A percentile compares a stretch with the other conserved stretches of the same genome.
phyloP scores from a whole-genome alignment of 352 stramenopile species.

The Phytophthora idaei region DNA sequence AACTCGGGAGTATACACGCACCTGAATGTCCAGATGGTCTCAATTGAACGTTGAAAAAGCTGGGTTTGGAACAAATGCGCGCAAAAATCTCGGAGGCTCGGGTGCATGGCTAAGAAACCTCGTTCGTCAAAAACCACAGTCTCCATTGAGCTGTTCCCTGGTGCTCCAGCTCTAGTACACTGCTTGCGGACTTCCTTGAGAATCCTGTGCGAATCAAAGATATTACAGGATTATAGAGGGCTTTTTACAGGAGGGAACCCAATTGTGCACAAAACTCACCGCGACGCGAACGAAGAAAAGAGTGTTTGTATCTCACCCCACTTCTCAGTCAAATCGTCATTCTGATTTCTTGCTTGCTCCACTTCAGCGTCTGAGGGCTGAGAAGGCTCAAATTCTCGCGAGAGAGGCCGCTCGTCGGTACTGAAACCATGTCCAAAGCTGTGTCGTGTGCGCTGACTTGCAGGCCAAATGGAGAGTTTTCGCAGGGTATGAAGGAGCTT shows the following conservation, averaged over 20 bases:
- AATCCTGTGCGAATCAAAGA: slow-evolving; percentile 35
- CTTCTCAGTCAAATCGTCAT: slow-evolving; percentile 65
- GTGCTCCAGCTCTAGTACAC: slow-evolving; percentile 34
- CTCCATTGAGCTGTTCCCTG: slow-evolving; percentile 6
- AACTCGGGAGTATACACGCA: background rate
- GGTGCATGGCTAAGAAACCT: slow-evolving; percentile 59
- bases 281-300: slow-evolving; percentile 57
- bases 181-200: slow-evolving; percentile 71
- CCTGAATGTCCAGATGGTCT: slow-evolving; percentile 36
- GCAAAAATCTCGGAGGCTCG: slow-evolving; percentile 66
- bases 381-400: slow-evolving; percentile 17
- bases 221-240: too few species aligned
- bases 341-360: slow-evolving; percentile 22
- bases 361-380: slow-evolving; percentile 41
- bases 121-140: slow-evolving; percentile 57
- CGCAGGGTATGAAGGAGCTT: slow-evolving; percentile 63
- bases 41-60: slow-evolving; percentile 73
- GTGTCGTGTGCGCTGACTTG: slow-evolving; percentile 36
- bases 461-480: slow-evolving; percentile 53
- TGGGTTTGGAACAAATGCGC: slow-evolving; percentile 76
- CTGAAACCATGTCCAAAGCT: slow-evolving; percentile 22
- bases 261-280: slow-evolving; percentile 31
- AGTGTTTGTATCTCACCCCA: slow-evolving; percentile 63
- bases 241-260: background rate
- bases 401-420: slow-evolving; percentile 3